phyloP scores from a whole-genome alignment of 1,284 basidiomycete genomes.

The Vanrija pseudolonga region DNA sequence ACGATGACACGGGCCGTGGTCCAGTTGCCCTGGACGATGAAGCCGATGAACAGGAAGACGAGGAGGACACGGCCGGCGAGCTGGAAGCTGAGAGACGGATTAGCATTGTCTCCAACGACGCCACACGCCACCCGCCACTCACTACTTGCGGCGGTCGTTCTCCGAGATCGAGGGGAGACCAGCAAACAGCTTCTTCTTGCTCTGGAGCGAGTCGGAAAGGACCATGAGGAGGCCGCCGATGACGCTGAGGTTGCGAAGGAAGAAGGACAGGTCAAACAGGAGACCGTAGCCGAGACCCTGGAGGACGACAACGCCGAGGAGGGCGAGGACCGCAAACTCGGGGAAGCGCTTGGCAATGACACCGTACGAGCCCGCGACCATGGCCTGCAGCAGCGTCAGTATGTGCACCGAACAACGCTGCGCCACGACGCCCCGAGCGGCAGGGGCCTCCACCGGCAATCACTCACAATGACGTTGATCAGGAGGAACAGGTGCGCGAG shows the following conservation, averaged over 20 bases:
- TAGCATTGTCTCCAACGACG: background rate
- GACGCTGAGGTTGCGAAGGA: slow-evolving; percentile 91
- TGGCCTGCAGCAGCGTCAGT: slow-evolving; percentile 61
- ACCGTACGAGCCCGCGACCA: slow-evolving; percentile 80
- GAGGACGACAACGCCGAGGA: slow-evolving; percentile 85
- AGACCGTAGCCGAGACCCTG: slow-evolving; percentile 94
- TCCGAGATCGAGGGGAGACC: slow-evolving; percentile 87
- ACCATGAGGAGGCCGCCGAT: slow-evolving; percentile 96
- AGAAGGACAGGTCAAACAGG: slow-evolving; percentile 98
- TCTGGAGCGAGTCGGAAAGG: slow-evolving; percentile 89
- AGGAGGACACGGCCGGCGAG: slow-evolving; percentile 94
- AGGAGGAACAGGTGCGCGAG: slow-evolving; percentile 88
- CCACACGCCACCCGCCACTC: slow-evolving; percentile 43
- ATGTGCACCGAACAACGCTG: background rate
- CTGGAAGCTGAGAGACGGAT: slow-evolving; percentile 67
- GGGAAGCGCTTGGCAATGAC: slow-evolving; percentile 85
- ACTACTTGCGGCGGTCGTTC: slow-evolving; percentile 98
- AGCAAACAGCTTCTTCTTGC: slow-evolving; percentile 82
- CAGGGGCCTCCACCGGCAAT: background rate
- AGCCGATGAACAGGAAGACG: slow-evolving; percentile 98
- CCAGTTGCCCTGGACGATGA: slow-evolving; percentile 92
- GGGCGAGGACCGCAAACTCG: slow-evolving; percentile 82
- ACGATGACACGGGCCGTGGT: slow-evolving; percentile 77
- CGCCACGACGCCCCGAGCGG: no score
- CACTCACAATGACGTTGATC: slow-evolving; percentile 83